Evolutionary conservation across 257 asterid species (phyloP), one percentile per base, ranked within the genome.

Genomic region (Apocynum venetum): DNA sequence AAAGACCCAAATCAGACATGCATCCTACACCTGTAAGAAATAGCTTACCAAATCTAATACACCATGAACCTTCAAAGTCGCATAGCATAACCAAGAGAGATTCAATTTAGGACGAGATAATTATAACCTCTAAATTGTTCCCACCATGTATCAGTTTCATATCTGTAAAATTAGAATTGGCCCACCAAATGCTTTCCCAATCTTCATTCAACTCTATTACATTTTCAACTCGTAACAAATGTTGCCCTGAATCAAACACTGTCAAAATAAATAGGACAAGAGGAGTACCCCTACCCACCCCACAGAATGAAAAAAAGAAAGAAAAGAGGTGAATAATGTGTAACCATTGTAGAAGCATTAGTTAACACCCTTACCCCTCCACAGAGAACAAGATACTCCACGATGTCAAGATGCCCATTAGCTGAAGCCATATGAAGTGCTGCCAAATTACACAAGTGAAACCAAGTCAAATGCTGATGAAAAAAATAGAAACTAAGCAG

Each of bases 351-450:
- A 73, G 57, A 79, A 59, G 56, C 17, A 31, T 19, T 13, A 3
- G 12, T 73, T 12, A 77, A 82, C 46, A 73, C 40, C 9, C 94
- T 87, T 77, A 95, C 98, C 89, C 78, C 96, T 84, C 96, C 97
- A 85, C 87, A 88, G 57, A 53, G 63, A 78, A 96, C 78, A 63
- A 96, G 98, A 87, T 89, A 90, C 66, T 90, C 85, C 69, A 93
- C 94, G 48, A 91, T 85, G 73, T 78, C 84, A 63, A 77, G 80
- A 83, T 93, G 97, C 72, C 98, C 99, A 78, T 96, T 96, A 36
- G 98, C 99, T 48, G 98, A 87, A 85, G 98, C 98, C 99, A 96
- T 96, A 82, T 96, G 99, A 64, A 93, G 86, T 36, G 99, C 99
- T 91, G 93, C 84, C 83, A 83, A 85, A 79, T 74, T 56, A 72